phyloP scores from a whole-genome alignment of 2,329 filamentous ascomycete genomes.

The Graphiopsis chlorocephala region DNA sequence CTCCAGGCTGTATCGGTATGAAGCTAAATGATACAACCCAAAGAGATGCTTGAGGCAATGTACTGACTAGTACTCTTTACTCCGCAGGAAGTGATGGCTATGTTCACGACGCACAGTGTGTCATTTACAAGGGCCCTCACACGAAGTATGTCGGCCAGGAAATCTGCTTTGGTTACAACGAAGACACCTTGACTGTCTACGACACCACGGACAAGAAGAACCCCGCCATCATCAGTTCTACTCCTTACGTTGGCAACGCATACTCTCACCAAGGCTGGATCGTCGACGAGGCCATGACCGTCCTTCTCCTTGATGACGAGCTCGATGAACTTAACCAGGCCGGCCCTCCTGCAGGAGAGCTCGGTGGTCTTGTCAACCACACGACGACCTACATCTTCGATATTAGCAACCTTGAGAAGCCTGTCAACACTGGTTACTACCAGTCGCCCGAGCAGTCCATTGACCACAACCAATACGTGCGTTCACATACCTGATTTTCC shows the following conservation, averaged over 20 bases:
- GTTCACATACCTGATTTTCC: neutral
- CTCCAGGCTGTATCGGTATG: slow-evolving; percentile 52
- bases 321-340: slow-evolving; percentile 45
- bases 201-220: slow-evolving; percentile 51
- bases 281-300: slow-evolving; percentile 43
- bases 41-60: neutral
- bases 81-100: slow-evolving; percentile 49
- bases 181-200: slow-evolving; percentile 52
- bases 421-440: slow-evolving; percentile 45
- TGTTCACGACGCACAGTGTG: slow-evolving; percentile 61
- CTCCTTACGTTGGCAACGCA: slow-evolving; percentile 52
- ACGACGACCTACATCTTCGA: slow-evolving; percentile 54
- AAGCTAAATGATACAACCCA: neutral
- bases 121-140: slow-evolving; percentile 55
- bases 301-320: slow-evolving; percentile 52
- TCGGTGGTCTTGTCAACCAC: slow-evolving; percentile 37
- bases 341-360: slow-evolving; percentile 33
- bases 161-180: slow-evolving; percentile 59
- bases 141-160: slow-evolving; percentile 47
- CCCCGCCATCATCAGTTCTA: slow-evolving; percentile 42
- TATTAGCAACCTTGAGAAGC: slow-evolving; percentile 41
- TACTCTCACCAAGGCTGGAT: slow-evolving; percentile 59
- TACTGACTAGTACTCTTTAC: neutral
- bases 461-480: slow-evolving; percentile 53
- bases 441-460: slow-evolving; percentile 42